These are phyloP conservation scores for Exophiala viscosa DNA, from an alignment of 2,329 filamentous ascomycete genomes.

Conservation along the genomic window DNA sequence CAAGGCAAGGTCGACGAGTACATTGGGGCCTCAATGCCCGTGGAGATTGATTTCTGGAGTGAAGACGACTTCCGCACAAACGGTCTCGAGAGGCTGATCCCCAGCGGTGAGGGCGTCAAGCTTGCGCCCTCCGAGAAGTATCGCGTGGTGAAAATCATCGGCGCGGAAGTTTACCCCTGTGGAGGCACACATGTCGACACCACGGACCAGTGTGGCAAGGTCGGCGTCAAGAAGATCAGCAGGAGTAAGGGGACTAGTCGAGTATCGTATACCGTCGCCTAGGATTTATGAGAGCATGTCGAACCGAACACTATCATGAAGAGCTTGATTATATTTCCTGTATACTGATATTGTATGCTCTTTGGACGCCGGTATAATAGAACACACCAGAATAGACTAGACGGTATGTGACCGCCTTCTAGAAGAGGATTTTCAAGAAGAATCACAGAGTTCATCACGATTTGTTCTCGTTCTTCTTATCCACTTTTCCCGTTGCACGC, in stretches of 20 bases:
- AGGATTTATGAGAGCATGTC: background rate
- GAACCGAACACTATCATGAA: background rate
- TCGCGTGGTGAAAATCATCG: conserved; percentile 65
- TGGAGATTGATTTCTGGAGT: conserved; percentile 66
- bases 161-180: conserved; percentile 68
- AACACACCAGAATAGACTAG: background rate
- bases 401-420: background rate
- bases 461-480: conserved; percentile 4
- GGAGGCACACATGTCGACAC: conserved; percentile 68
- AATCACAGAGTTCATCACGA: background rate
- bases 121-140: conserved; percentile 51
- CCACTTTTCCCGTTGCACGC: conserved; percentile 15
- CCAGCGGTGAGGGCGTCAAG: conserved; percentile 40
- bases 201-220: conserved; percentile 57
- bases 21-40: conserved; percentile 53
- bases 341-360: background rate
- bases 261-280: conserved; percentile 45
- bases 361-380: too few species aligned
- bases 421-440: background rate
- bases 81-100: conserved; percentile 55
- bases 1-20: conserved; percentile 60
- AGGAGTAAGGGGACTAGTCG: conserved; percentile 61
- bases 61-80: conserved; percentile 57
- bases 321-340: background rate
- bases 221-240: conserved; percentile 64